phyloP scores from a whole-genome alignment of 179 eudicot species.

The Spergularia azorica region DNA sequence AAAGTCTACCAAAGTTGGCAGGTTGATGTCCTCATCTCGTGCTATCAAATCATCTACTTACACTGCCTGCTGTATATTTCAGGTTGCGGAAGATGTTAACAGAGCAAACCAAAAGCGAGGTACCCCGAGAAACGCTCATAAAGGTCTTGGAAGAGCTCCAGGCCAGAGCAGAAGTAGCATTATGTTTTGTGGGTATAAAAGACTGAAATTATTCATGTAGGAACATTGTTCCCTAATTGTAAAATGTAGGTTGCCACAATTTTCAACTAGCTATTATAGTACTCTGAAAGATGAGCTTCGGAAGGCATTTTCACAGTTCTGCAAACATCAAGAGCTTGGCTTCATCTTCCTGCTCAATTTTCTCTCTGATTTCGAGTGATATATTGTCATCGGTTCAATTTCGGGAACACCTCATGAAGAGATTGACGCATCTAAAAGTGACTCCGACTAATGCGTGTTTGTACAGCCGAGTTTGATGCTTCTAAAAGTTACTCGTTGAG shows the following conservation, averaged over 20 bases:
- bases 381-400: too few species aligned
- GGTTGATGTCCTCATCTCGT: not conserved
- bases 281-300: too few species aligned
- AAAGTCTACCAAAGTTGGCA: not conserved
- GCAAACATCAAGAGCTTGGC: too few species aligned
- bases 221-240: constrained; percentile 7
- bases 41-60: not conserved
- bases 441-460: too few species aligned
- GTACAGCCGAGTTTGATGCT: too few species aligned
- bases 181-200: constrained; percentile 88
- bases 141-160: constrained; percentile 87
- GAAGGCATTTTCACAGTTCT: too few species aligned
- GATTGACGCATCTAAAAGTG: too few species aligned
- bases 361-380: too few species aligned
- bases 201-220: constrained; percentile 32
- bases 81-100: constrained; percentile 71
- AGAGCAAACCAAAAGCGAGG: constrained; percentile 44
- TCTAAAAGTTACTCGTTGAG: too few species aligned
- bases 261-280: too few species aligned
- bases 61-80: not conserved
- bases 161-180: constrained; percentile 90
- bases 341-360: too few species aligned
- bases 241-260: not conserved
- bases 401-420: too few species aligned
- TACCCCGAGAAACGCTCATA: constrained; percentile 60